Conservation (phyloP, 768 basidiomycete species). For the Boletus vinaceobasis region DNA sequence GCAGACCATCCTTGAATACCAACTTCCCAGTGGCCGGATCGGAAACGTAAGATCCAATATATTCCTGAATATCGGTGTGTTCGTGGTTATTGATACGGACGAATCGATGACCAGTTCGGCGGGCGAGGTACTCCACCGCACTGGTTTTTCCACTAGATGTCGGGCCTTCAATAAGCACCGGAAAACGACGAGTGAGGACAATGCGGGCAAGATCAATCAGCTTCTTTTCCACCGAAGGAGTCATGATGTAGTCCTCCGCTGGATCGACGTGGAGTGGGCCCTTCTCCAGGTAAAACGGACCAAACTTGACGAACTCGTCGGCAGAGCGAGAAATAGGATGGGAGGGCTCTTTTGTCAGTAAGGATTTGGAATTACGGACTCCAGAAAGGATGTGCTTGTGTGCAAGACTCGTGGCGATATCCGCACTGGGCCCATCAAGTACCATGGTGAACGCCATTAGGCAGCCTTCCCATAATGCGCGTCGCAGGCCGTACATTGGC, state of each 20-base stretch:
- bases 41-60: constrained; percentile 93
- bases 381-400: constrained; percentile 75
- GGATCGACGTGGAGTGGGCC: constrained; percentile 65
- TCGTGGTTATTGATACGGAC: constrained; percentile 99
- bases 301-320: constrained; percentile 74
- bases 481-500: constrained; percentile 69
- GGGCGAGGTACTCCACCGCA: constrained; percentile 92
- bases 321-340: constrained; percentile 43
- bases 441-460: constrained; percentile 98
- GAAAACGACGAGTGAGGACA: constrained; percentile 82
- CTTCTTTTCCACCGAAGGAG: constrained; percentile 91
- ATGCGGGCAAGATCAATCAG: constrained; percentile 94
- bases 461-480: constrained; percentile 94
- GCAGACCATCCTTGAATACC: constrained; percentile 89
- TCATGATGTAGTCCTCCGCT: constrained; percentile 86
- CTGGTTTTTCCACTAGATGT: constrained; percentile 98
- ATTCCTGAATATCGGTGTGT: constrained; percentile 99
- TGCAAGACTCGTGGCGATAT: constrained; percentile 62
- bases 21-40: constrained; percentile 92
- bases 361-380: constrained; percentile 74
- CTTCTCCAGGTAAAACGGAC: constrained; percentile 85
- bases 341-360: constrained; percentile 67
- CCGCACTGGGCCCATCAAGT: constrained; percentile 69
- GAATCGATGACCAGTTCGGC: constrained; percentile 89
- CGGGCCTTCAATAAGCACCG: constrained; percentile 95